A percentile compares a stretch with the other conserved stretches of the same genome.
These are phyloP conservation scores for Euphorbia corollata DNA, from an alignment of 441 rosid species.

Conservation along the genomic window DNA sequence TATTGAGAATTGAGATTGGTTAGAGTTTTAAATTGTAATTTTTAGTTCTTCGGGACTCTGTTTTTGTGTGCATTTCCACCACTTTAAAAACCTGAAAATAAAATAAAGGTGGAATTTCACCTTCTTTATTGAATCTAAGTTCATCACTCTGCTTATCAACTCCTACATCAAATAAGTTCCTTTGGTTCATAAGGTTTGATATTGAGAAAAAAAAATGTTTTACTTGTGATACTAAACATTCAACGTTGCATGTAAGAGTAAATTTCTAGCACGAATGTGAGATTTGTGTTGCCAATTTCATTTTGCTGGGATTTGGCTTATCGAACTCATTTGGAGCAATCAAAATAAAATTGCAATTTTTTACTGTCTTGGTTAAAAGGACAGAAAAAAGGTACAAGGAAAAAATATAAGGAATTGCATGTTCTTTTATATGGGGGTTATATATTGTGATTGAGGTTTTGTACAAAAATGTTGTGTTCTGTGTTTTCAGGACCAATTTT, in stretches of 20 bases:
- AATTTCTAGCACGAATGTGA: background rate
- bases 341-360: background rate
- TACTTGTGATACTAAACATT: background rate
- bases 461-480: slow-evolving; percentile 22
- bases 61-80: background rate
- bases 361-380: background rate
- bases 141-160: slow-evolving; percentile 1
- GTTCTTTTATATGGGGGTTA: background rate
- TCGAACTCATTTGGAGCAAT: background rate
- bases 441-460: slow-evolving; percentile 14
- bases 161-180: background rate
- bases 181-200: background rate
- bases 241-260: background rate
- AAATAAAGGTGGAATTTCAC: background rate
- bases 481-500: slow-evolving; percentile 45
- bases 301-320: background rate
- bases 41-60: background rate
- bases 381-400: background rate
- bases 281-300: background rate
- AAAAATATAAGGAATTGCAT: background rate
- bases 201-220: background rate
- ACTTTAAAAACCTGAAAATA: background rate
- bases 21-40: slow-evolving; percentile 3
- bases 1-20: slow-evolving; percentile 2
- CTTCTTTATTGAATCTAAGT: background rate